These are phyloP conservation scores for Abortiporus biennis DNA, from an alignment of 1,284 basidiomycete species.

Conservation along the genomic window DNA sequence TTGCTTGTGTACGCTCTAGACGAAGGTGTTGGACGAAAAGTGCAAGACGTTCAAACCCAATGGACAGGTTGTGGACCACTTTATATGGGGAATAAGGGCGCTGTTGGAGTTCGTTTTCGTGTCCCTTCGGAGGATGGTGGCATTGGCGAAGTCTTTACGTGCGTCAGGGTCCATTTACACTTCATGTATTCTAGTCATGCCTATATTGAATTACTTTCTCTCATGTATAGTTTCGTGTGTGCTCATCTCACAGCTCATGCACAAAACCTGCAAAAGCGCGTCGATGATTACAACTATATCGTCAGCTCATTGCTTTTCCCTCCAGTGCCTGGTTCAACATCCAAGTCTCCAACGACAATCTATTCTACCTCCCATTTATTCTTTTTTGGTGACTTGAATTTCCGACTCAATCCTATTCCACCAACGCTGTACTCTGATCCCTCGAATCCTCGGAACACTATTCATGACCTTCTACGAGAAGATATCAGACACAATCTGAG, in stretches of 20 bases:
- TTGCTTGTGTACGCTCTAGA: slow-evolving; percentile 78
- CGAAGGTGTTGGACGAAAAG: slow-evolving; percentile 50
- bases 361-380: slow-evolving; percentile 82
- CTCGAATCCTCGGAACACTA: slow-evolving; percentile 19
- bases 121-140: slow-evolving; percentile 49
- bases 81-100: slow-evolving; percentile 95
- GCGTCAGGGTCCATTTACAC: slow-evolving; percentile 27
- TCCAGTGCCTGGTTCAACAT: slow-evolving; percentile 37
- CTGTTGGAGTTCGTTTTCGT: slow-evolving; percentile 84
- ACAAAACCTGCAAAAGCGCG: slow-evolving; percentile 62
- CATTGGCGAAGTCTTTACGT: slow-evolving; percentile 79
- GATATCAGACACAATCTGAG: slow-evolving; percentile 59
- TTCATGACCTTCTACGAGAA: slow-evolving; percentile 37
- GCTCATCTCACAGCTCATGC: slow-evolving; percentile 90
- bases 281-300: slow-evolving; percentile 81
- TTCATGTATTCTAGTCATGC: neutral
- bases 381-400: slow-evolving; percentile 88
- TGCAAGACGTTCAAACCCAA: slow-evolving; percentile 64
- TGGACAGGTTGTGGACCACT: slow-evolving; percentile 74
- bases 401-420: slow-evolving; percentile 60
- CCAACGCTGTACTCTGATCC: neutral
- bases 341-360: slow-evolving; percentile 48
- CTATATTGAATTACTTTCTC: slow-evolving; percentile 11
- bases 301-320: slow-evolving; percentile 80
- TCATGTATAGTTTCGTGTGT: slow-evolving; percentile 72